These are phyloP conservation scores for Camellia sinensis DNA, from an alignment of 148 eudicot species.

Conservation along the genomic window DNA sequence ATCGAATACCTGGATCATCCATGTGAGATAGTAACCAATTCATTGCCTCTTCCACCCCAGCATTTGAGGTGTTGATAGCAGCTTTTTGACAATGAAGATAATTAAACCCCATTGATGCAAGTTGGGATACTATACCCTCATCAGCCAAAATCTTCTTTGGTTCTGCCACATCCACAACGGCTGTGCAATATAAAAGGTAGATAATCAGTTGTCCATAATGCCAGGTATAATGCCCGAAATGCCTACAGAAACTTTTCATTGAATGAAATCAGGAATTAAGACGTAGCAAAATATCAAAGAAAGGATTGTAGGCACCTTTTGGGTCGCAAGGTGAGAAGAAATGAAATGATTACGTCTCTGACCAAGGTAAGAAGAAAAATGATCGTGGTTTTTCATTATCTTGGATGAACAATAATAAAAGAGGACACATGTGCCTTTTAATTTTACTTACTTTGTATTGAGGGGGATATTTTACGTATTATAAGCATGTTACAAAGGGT, in stretches of 20 bases:
- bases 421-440: too few species aligned
- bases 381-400: too few species aligned
- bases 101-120: slow-evolving; percentile 79
- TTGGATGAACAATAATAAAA: too few species aligned
- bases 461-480: too few species aligned
- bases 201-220: neutral
- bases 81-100: slow-evolving; percentile 80
- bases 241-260: neutral
- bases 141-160: slow-evolving; percentile 35
- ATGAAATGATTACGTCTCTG: too few species aligned
- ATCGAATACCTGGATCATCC: slow-evolving; percentile 82
- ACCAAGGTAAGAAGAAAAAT: too few species aligned
- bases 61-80: slow-evolving; percentile 75
- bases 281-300: too few species aligned
- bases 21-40: slow-evolving; percentile 93
- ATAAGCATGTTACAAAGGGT: too few species aligned
- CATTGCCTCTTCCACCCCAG: slow-evolving; percentile 95
- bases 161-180: slow-evolving; percentile 39
- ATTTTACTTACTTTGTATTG: too few species aligned
- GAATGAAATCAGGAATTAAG: too few species aligned
- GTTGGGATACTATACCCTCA: slow-evolving; percentile 78
- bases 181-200: slow-evolving; percentile 21
- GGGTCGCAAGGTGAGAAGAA: too few species aligned
- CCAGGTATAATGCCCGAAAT: neutral
- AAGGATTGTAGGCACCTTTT: too few species aligned